Conservation (phyloP, 2,329 filamentous ascomycete species). For the Xylariaceae sp. region DNA sequence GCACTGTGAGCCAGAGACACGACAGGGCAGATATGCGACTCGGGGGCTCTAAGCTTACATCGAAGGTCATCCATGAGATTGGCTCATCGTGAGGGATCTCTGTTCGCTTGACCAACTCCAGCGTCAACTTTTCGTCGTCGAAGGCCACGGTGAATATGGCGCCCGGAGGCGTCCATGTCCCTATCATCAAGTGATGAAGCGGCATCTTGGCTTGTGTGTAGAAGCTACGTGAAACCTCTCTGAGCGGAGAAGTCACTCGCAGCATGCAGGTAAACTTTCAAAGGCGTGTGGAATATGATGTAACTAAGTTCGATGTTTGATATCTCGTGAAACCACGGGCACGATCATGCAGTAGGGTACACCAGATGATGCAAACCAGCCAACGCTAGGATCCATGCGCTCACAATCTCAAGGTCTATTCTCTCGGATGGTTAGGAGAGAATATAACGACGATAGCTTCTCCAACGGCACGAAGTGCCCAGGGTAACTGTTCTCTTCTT, state of each 20-base stretch:
- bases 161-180: constrained; percentile 88
- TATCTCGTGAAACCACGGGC: constrained; percentile 3
- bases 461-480: constrained; percentile 27
- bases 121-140: constrained; percentile 78
- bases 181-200: constrained; percentile 86
- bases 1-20: constrained; percentile 29
- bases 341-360: constrained; percentile 1
- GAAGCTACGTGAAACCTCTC: constrained; percentile 14
- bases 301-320: constrained; percentile 12
- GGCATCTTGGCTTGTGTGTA: constrained; percentile 64
- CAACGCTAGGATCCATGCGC: constrained; percentile 4
- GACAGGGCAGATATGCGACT: background rate
- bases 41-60: constrained; percentile 63
- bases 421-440: constrained; percentile 10
- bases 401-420: background rate
- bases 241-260: constrained; percentile 11
- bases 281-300: constrained; percentile 2
- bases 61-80: constrained; percentile 93
- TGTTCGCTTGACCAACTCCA: constrained; percentile 80
- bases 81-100: constrained; percentile 83
- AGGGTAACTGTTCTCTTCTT: background rate
- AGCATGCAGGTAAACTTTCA: constrained; percentile 16
- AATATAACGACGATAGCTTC: constrained; percentile 21
- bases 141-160: constrained; percentile 91
- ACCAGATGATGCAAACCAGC: background rate